Evolutionary conservation across 768 basidiomycete genomes (phyloP).

Genomic region (Kwoniella botswanensis): DNA sequence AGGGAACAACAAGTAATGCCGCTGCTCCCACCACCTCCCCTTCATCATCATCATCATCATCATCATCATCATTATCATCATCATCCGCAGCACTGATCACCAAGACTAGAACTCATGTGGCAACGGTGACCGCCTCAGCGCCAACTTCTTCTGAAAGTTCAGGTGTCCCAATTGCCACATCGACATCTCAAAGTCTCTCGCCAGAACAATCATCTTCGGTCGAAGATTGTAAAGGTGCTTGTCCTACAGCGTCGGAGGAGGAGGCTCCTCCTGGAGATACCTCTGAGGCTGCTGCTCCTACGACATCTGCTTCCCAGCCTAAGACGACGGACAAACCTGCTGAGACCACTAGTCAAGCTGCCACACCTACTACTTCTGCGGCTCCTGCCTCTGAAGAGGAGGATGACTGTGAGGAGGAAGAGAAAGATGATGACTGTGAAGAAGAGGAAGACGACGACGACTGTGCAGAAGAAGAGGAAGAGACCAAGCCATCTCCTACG

Average conservation of each 20-base stretch:
- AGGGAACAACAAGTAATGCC: background rate
- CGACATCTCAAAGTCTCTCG: background rate
- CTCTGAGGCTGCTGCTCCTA: background rate
- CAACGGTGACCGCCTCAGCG: background rate
- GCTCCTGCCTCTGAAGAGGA: background rate
- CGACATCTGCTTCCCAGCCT: background rate
- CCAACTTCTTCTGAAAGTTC: conserved; percentile 1
- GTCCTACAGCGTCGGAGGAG: conserved; percentile 3
- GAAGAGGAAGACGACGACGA: background rate
- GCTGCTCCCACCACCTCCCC: conserved; percentile 1
- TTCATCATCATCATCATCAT: background rate
- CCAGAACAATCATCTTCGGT: conserved; percentile 2
- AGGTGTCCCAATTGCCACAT: background rate
- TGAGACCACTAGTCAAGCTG: background rate
- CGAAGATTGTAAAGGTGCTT: conserved; percentile 15
- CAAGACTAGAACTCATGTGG: conserved; percentile 7
- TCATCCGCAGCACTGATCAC: background rate
- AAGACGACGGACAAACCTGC: background rate
- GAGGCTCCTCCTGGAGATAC: background rate
- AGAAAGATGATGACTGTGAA: conserved; percentile 1
- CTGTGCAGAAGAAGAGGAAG: conserved; percentile 3
- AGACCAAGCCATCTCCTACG: background rate
- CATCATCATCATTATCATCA: background rate
- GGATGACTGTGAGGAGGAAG: conserved; percentile 3
- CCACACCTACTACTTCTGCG: background rate